These are phyloP conservation scores for Xylaria acuta DNA, from an alignment of 495 filamentous ascomycete genomes.

Conservation along the genomic window DNA sequence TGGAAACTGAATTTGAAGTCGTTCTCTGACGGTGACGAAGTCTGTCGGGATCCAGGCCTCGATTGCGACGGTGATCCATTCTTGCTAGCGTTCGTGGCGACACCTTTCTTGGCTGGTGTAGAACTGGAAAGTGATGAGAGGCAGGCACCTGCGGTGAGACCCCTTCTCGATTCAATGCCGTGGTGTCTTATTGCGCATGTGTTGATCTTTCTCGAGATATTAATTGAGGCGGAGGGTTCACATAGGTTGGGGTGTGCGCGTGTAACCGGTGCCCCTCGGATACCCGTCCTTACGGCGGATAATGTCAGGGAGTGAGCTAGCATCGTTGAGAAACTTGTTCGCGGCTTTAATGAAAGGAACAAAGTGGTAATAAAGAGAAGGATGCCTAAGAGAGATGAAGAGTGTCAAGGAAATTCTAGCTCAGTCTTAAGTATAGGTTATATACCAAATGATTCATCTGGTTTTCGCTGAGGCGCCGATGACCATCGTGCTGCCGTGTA, in stretches of 20 bases:
- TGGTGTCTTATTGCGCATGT: not conserved
- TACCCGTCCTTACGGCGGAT: not conserved
- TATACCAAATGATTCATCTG: not conserved
- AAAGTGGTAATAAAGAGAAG: not conserved
- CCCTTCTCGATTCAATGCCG: not conserved
- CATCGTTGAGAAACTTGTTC: not conserved
- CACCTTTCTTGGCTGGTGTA: not conserved
- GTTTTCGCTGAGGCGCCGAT: not conserved
- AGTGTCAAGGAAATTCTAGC: not conserved
- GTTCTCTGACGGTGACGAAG: conserved; percentile 4
- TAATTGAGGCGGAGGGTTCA: not conserved
- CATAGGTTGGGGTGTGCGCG: not conserved
- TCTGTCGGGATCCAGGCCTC: not conserved
- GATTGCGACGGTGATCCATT: not conserved
- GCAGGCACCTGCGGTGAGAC: not conserved
- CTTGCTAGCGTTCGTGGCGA: not conserved
- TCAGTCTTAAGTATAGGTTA: not conserved
- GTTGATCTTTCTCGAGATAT: not conserved
- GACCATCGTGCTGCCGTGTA: not conserved
- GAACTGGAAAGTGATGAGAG: not conserved
- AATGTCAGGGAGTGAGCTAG: not conserved
- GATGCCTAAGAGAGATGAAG: not conserved
- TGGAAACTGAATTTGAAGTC: conserved; percentile 34
- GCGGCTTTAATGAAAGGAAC: not conserved
- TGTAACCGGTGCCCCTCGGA: conserved; percentile 13